Evolutionary conservation across 108 stramenopile genomes (phyloP).

Genomic region (Cyclotella cryptica): DNA sequence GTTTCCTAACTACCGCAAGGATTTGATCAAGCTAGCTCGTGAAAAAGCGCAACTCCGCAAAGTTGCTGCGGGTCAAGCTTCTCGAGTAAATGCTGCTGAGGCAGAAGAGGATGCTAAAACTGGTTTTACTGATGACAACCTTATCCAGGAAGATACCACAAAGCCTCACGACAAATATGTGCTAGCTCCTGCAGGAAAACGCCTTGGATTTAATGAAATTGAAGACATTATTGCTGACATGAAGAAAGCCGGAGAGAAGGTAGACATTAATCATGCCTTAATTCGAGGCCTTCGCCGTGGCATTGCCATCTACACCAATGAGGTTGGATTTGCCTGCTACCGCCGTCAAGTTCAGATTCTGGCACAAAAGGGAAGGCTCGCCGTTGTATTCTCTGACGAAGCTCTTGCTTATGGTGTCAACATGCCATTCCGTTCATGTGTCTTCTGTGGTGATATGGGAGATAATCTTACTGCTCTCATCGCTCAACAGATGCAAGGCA

Average conservation of each 20-base stretch:
- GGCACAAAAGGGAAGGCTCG: constrained; percentile 97
- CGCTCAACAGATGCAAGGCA: constrained; percentile 99
- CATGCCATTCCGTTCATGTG: constrained; percentile 99
- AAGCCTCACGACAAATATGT: constrained; percentile 98
- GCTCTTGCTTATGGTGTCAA: constrained; percentile 99
- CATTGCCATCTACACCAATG: constrained; percentile 99
- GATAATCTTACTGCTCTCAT: constrained; percentile 92
- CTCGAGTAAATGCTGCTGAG: constrained; percentile 89
- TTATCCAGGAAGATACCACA: constrained; percentile 92
- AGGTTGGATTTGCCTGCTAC: constrained; percentile 97
- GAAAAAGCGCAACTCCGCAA: constrained; percentile 91
- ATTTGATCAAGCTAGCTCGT: constrained; percentile 86
- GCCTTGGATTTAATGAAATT: constrained; percentile 92
- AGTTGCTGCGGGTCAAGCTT: constrained; percentile 90
- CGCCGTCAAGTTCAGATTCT: constrained; percentile 97
- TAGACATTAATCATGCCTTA: constrained; percentile 93
- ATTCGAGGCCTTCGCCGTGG: constrained; percentile 98
- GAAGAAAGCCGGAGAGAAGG: constrained; percentile 92
- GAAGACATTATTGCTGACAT: constrained; percentile 95
- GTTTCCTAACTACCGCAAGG: constrained; percentile 94
- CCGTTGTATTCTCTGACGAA: constrained; percentile 98
- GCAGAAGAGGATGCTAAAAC: constrained; percentile 94
- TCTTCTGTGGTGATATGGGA: constrained; percentile 98
- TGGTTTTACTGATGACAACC: constrained; percentile 85
- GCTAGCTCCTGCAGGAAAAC: constrained; percentile 89